Evolutionary conservation across 2,329 filamentous ascomycete genomes (phyloP).

Genomic region (Stachybotrys elegans): DNA sequence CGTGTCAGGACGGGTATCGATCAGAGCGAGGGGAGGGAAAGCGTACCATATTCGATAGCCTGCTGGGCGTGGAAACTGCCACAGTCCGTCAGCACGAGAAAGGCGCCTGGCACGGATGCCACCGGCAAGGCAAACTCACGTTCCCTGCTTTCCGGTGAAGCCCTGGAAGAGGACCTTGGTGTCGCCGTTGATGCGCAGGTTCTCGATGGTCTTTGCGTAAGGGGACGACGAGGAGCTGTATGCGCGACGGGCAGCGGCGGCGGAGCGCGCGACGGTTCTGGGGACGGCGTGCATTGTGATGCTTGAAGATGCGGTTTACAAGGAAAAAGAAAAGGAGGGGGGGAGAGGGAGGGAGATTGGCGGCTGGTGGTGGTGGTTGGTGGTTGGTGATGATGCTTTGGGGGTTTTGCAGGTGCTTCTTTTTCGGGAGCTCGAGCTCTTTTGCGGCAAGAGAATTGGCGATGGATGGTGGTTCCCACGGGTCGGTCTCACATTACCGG

Average conservation of each 20-base stretch:
- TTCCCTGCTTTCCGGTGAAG: conserved; percentile 96
- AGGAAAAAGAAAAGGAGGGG: conserved; percentile 7
- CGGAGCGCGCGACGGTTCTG: conserved; percentile 62
- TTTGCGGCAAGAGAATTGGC: too few species aligned
- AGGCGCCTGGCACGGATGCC: too few species aligned
- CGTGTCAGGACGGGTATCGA: not conserved
- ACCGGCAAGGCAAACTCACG: conserved; percentile 50
- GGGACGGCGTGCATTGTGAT: conserved; percentile 78
- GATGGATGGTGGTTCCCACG: too few species aligned
- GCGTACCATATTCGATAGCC: conserved; percentile 96
- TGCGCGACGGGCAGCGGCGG: conserved; percentile 62
- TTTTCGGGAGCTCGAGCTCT: conserved; percentile 1
- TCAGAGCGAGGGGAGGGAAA: too few species aligned
- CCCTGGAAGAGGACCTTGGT: conserved; percentile 97
- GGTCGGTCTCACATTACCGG: too few species aligned
- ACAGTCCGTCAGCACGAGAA: conserved; percentile 10
- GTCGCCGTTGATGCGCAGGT: conserved; percentile 87
- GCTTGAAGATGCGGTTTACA: conserved; percentile 14
- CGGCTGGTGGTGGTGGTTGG: not conserved
- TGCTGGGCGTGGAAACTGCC: conserved; percentile 91
- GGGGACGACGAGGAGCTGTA: conserved; percentile 69
- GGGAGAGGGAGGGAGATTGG: conserved; percentile 8
- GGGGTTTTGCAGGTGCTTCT: not conserved
- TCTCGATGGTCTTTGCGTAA: conserved; percentile 70
- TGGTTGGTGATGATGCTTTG: not conserved